Percentiles rank a stretch among this genome's conserved stretches.
Conservation (phyloP, 805 yeast genomes). For the Cyberlindnera euphorbiae region DNA sequence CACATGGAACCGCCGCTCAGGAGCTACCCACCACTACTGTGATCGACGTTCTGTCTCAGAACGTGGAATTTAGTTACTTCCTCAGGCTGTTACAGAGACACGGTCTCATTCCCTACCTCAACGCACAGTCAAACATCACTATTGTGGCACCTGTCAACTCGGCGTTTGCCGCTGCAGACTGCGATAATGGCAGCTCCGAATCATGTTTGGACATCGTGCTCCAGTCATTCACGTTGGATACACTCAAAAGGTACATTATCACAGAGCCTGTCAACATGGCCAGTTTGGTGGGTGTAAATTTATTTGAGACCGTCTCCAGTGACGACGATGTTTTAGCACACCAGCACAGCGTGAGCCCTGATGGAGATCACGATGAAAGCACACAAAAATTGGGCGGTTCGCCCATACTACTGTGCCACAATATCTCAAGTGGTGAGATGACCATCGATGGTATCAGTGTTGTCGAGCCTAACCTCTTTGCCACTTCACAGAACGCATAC, state of each 20-base stretch:
- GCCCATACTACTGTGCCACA: conserved; percentile 28
- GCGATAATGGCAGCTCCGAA: too few relatives aligned
- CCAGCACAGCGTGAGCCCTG: too few relatives aligned
- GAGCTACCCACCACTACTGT: conserved; percentile 37
- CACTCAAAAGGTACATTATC: conserved; percentile 16
- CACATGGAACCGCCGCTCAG: conserved; percentile 1
- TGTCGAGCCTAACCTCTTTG: conserved; percentile 51
- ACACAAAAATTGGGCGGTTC: conserved; percentile 9
- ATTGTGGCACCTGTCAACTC: conserved; percentile 78
- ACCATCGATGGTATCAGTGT: conserved; percentile 43
- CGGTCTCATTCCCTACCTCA: conserved; percentile 59
- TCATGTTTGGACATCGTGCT: not conserved
- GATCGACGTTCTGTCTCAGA: conserved; percentile 63
- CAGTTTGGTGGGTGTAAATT: too few relatives aligned
- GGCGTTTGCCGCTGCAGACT: conserved; percentile 47
- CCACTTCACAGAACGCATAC: conserved; percentile 58
- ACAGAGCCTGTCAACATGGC: conserved; percentile 12
- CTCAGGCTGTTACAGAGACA: conserved; percentile 54
- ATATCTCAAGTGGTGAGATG: conserved; percentile 14
- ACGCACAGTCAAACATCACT: conserved; percentile 57
- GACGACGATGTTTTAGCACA: too few relatives aligned
- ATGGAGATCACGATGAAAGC: conserved; percentile 4
- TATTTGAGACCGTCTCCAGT: too few relatives aligned
- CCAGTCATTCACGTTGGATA: too few relatives aligned
- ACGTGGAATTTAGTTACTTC: conserved; percentile 63